Conservation (phyloP, 331 rosid genomes). For the Pyrus hybrid region DNA sequence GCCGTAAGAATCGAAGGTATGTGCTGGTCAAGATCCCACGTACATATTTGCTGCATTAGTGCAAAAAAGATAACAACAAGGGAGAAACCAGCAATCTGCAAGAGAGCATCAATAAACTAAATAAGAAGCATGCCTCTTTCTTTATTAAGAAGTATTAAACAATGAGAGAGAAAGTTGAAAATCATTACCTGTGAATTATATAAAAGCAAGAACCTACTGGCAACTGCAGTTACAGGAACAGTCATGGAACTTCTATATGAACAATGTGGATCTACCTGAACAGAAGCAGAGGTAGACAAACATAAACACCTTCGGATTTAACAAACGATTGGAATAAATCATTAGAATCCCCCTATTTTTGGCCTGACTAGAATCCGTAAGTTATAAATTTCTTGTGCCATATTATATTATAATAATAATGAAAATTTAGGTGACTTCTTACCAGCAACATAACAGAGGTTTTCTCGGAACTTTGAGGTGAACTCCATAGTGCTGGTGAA, state of each 20-base stretch:
- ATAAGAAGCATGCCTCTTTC: slow-evolving; percentile 7
- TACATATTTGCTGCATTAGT: slow-evolving; percentile 80
- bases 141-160: not conserved
- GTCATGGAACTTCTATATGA: slow-evolving; percentile 63
- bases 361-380: not conserved
- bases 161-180: slow-evolving; percentile 6
- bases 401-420: not conserved
- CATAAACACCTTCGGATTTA: not conserved
- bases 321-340: slow-evolving; percentile 2
- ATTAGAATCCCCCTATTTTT: not conserved
- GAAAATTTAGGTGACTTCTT: slow-evolving; percentile 17
- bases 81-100: slow-evolving; percentile 92
- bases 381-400: not conserved
- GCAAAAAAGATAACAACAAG: slow-evolving; percentile 71
- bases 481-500: slow-evolving; percentile 77
- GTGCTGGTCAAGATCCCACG: slow-evolving; percentile 69
- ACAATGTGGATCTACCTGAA: slow-evolving; percentile 97
- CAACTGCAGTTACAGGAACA: slow-evolving; percentile 58
- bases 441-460: slow-evolving; percentile 84
- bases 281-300: slow-evolving; percentile 25
- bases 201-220: slow-evolving; percentile 74
- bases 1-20: slow-evolving; percentile 79
- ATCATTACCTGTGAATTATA: slow-evolving; percentile 69
- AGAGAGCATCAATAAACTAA: slow-evolving; percentile 18
- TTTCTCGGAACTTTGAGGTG: slow-evolving; percentile 52